A percentile compares a stretch with the other conserved stretches of the same genome.
phyloP scores from a whole-genome alignment of 2,329 filamentous ascomycete species.

The Septoria linicola region DNA sequence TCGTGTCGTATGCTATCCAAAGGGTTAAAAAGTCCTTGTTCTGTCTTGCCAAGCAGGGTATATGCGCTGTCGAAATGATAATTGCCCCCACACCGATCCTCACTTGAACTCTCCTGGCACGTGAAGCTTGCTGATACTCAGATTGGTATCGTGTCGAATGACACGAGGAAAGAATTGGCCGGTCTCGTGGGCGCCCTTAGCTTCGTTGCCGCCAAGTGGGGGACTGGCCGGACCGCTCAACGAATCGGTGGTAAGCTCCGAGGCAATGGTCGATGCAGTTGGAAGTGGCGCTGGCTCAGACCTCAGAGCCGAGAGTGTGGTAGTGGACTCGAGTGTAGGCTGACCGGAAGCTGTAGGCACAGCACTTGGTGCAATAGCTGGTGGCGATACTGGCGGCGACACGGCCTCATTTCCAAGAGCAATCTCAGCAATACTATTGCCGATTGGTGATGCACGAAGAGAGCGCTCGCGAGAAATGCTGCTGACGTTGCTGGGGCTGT shows the following conservation, averaged over 20 bases:
- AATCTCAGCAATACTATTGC: constrained; percentile 10
- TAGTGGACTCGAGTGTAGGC: neutral
- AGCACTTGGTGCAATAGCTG: neutral
- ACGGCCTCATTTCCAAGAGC: constrained; percentile 4
- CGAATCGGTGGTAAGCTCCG: constrained; percentile 9
- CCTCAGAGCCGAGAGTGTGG: neutral
- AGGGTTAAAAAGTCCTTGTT: no score
- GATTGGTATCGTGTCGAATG: constrained; percentile 47
- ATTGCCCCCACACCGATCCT: no score
- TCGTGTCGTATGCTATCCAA: no score
- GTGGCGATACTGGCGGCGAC: neutral
- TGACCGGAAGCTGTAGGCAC: neutral
- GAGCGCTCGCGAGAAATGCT: constrained; percentile 10
- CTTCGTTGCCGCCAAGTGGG: constrained; percentile 36
- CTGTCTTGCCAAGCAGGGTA: no score
- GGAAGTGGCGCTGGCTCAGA: neutral
- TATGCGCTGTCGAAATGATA: no score
- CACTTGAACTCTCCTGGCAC: constrained; percentile 62
- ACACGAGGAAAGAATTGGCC: constrained; percentile 52
- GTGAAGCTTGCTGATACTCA: constrained; percentile 63
- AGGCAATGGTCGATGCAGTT: constrained; percentile 5
- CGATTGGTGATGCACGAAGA: constrained; percentile 4
- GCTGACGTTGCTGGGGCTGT: constrained; percentile 8
- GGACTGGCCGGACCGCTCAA: neutral
- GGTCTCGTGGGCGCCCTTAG: constrained; percentile 37